Evolutionary conservation across 2,329 filamentous ascomycete species (phyloP), one percentile per base, ranked within the genome.

Genomic region (Fonsecaea erecta): DNA sequence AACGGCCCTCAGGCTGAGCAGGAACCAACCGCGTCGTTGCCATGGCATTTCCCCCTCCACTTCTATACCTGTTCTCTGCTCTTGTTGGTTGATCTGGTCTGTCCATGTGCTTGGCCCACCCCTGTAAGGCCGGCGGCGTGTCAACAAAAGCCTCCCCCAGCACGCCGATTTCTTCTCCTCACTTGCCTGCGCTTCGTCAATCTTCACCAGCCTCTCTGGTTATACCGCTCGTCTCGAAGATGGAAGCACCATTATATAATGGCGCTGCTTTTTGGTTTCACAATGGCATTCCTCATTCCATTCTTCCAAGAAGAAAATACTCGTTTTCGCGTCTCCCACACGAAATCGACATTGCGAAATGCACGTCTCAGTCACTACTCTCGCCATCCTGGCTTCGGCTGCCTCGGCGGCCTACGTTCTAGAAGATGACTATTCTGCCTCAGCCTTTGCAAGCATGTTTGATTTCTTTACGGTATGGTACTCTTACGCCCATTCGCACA

Each of bases 381-480:
- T 68, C 5, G 48, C 62, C 9, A n/a, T 68, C n/a, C 46, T 70
- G 26, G 51, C 60, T 40, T 40, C 56, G 2, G 40, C 64, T 48
- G 62, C 64, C 52, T 68, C 72, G 48, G 76, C 78, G 40, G 71
- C 69, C 43, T 81, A 82, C 63, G 72, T 74, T 12, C 71, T 85
- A 48, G 71, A 80, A 65, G 82, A 84, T 67, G 80, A 83, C 71
- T 84, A 84, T 71, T 75, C 76, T 24, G 70, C 75, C 40, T 72
- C 73, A 43, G 75, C 76, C 63, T 86, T 86, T 72, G 85, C 84
- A 71, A 77, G 80, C 70, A 77, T 80, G 70, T 85, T 86, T 73
- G 71, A 75, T 34, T 86, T 86, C 76, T 85, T 77, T 69, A 83
- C 81, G 16, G 77, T 79, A 73, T 26, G 63, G 48, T 34, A 59